These are phyloP conservation scores for Bacterosira constricta DNA, from an alignment of 108 stramenopile genomes.

Conservation along the genomic window DNA sequence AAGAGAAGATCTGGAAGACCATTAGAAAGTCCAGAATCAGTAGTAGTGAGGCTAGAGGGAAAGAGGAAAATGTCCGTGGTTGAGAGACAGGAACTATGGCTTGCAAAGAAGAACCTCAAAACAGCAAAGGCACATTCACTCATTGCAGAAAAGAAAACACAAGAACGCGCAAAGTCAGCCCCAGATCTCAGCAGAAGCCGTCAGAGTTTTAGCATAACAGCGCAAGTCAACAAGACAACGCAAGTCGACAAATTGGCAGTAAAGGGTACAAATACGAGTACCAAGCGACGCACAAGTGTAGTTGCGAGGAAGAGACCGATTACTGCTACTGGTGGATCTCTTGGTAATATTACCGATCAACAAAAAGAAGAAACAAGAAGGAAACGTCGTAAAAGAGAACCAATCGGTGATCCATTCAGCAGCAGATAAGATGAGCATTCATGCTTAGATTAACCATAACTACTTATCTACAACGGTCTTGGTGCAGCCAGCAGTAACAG, in stretches of 20 bases:
- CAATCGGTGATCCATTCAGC: background rate
- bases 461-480: too few relatives aligned
- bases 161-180: slow-evolving; percentile 24
- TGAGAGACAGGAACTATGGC: slow-evolving; percentile 41
- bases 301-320: background rate
- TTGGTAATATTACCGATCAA: slow-evolving; percentile 9
- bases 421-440: background rate
- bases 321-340: background rate
- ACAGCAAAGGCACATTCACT: slow-evolving; percentile 2
- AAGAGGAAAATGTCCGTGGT: slow-evolving; percentile 16
- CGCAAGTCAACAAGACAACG: background rate
- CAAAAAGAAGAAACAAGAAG: background rate
- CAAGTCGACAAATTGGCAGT: background rate
- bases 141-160: background rate
- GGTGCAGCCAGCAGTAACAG: too few relatives aligned
- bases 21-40: slow-evolving; percentile 14
- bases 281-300: background rate
- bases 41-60: slow-evolving; percentile 20
- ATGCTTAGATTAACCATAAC: too few relatives aligned
- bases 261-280: background rate
- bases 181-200: slow-evolving; percentile 25
- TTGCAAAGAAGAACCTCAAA: slow-evolving; percentile 33
- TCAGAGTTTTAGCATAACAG: background rate
- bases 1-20: slow-evolving; percentile 18
- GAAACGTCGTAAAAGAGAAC: background rate